Evolutionary conservation across 805 yeast genomes (phyloP), one percentile per base, ranked within the genome.

Genomic region (Hermanozyma aechmeae): DNA sequence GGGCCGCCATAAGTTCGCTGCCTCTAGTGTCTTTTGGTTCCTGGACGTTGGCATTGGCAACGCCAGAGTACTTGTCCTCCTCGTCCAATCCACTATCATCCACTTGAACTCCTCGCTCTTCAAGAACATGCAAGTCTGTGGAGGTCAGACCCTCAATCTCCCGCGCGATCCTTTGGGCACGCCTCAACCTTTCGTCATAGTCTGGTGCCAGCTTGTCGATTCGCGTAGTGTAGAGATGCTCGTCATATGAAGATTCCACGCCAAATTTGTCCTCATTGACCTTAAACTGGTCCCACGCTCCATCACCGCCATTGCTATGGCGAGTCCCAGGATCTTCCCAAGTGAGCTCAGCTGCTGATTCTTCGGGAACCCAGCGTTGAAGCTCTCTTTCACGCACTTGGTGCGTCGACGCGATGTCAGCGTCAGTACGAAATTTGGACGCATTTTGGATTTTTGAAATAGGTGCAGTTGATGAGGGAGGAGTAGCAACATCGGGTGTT

Each of bases 61-160:
- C 98, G 28, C 96, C 96, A 4, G 96, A 85, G 50, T 87, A 92
- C 55, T 82, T 82, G 53, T 87, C 96, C 54, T 92, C 98, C 58
- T 92, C 98, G 54, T 92, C 97, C 42, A 83, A 41, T 12, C 94
- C 95, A 35, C 81, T 72, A 47, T 83, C 95, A 50, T 83, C 95
- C 22, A 80, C 70, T 12, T 52, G 46, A 11, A 75, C 37, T 15
- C 95, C 95, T 52, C 98, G 75, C 54, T 89, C 98, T 51, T 89
- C 98, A 38, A 94, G 89, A 15, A 87, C 39, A 51, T 92, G 97
- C 16, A 72, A 58, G 48, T 83, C 86, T 16, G 79, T 79, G 15
- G 78, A 68, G 5, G 69, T 63, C 6, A 34, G 14, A 23, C 68
- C 56, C 53, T 82, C 92, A 43, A 89, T 89, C 49, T 92, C 97